Base-by-base conservation (phyloP, 169 alveolate genomes). In the Plasmodium gonderi region DNA sequence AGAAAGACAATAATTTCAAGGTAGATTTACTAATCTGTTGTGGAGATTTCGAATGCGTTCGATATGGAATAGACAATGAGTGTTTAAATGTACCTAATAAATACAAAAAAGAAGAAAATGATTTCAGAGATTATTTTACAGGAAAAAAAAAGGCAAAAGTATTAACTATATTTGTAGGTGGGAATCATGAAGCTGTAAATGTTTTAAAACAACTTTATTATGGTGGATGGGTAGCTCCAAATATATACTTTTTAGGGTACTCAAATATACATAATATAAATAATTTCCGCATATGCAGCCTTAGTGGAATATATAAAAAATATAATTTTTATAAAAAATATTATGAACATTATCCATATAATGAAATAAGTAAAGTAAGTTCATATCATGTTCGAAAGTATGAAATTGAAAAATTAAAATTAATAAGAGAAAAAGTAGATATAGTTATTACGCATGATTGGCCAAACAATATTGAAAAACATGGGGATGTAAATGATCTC, bases 171-270 rank as follows among this genome's bases (percentile, higher is more conserved):
- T 97, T 99, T 94, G 96, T 99, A 20, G 99, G 99, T 31, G 99
- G 99, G 20, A 99, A 99, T 92, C 99, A 99, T 93, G 99, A 99
- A 92, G 99, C 99, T 11, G 97, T 99, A 44, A 98, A 98, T 90
- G 97, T 97, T 83, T 92, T 98, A 29, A 96, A 97, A 79, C 98
- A 98, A 81, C 94, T 98, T 93, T 96, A 96, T 94, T 98, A 96
- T 95, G 99, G 99, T 12, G 99, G 99, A 7, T 99, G 99, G 99
- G 99, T 98, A 26, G 99, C 99, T 31, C 99, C 99, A 81, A 98
- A 98, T 93, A 98, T 99, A 26, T 99, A 97, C 92, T 99, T 96
- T 91, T 80, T 99, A 95, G 99, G 99, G 7, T 96, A 95, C 64
- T 92, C 99, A 72, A 99, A 99, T 20, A 97, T 98, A 4, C 95